Conservation (phyloP, 2,329 filamentous ascomycete genomes). For the Hypoxylon sp. region DNA sequence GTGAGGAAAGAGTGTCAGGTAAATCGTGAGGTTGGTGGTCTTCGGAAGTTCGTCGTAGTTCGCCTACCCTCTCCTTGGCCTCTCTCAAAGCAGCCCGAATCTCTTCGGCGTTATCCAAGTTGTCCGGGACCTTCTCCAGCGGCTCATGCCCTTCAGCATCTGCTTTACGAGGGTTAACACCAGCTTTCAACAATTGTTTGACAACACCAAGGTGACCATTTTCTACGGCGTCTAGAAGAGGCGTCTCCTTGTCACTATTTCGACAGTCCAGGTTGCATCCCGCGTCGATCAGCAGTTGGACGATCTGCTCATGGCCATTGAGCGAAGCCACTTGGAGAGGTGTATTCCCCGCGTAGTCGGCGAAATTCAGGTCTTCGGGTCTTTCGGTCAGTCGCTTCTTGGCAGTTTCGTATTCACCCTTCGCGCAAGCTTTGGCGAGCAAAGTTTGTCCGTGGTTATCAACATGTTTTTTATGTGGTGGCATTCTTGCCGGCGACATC, state of each 20-base stretch:
- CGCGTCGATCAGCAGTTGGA: constrained; percentile 85
- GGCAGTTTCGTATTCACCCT: constrained; percentile 82
- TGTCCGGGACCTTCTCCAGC: constrained; percentile 81
- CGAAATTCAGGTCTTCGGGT: constrained; percentile 87
- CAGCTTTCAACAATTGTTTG: constrained; percentile 82
- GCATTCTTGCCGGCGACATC: constrained; percentile 75
- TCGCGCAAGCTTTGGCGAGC: constrained; percentile 88
- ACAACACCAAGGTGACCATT: constrained; percentile 94
- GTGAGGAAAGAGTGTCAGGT: constrained; percentile 62
- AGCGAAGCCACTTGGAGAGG: constrained; percentile 93
- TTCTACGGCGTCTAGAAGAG: constrained; percentile 94
- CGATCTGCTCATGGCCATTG: constrained; percentile 86
- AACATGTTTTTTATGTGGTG: constrained; percentile 83
- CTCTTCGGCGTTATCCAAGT: constrained; percentile 81
- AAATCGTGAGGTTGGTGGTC: constrained; percentile 64
- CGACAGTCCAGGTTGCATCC: constrained; percentile 86
- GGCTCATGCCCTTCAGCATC: constrained; percentile 95
- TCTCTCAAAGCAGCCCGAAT: constrained; percentile 77
- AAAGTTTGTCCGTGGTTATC: constrained; percentile 94
- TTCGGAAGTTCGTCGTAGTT: constrained; percentile 67
- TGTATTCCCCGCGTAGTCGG: constrained; percentile 96
- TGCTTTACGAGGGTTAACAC: constrained; percentile 89
- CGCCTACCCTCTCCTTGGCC: constrained; percentile 66
- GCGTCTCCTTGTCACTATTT: constrained; percentile 88
- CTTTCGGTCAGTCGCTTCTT: constrained; percentile 80